These are phyloP conservation scores for Yamadazyma kitorensis DNA, from an alignment of 805 yeast species.

Conservation along the genomic window DNA sequence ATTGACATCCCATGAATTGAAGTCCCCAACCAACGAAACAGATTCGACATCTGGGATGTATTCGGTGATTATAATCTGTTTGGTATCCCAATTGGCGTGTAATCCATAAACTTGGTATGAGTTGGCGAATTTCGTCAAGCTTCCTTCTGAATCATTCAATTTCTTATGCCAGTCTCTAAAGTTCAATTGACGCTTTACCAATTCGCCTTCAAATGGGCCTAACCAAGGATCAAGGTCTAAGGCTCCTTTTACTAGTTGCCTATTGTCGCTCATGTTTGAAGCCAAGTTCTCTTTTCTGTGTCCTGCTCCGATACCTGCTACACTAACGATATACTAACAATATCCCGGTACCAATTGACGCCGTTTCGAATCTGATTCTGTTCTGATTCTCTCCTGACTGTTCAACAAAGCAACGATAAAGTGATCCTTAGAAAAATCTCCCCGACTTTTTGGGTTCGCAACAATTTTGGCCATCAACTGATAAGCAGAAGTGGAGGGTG, in stretches of 20 bases:
- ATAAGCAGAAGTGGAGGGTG: not conserved
- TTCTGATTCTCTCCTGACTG: too few relatives aligned
- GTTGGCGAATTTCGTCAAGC: slow-evolving; percentile 62
- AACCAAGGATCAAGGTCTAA: slow-evolving; percentile 82
- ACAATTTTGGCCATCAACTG: not conserved
- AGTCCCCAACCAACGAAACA: slow-evolving; percentile 87
- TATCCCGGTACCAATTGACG: too few relatives aligned
- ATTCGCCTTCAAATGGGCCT: slow-evolving; percentile 67
- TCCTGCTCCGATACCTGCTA: too few relatives aligned
- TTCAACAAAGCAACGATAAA: too few relatives aligned
- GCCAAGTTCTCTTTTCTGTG: too few relatives aligned
- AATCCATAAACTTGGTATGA: slow-evolving; percentile 78
- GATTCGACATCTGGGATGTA: slow-evolving; percentile 86
- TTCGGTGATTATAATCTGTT: slow-evolving; percentile 64
- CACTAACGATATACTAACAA: too few relatives aligned
- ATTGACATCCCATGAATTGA: slow-evolving; percentile 74
- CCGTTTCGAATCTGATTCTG: too few relatives aligned
- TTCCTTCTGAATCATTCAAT: slow-evolving; percentile 56
- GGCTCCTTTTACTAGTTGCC: slow-evolving; percentile 47
- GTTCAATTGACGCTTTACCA: slow-evolving; percentile 62
- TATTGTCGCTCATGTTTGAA: slow-evolving; percentile 1
- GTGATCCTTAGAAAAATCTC: too few relatives aligned
- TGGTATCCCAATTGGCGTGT: slow-evolving; percentile 52
- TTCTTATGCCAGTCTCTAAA: slow-evolving; percentile 63
- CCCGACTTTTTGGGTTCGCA: not conserved